Conservation (phyloP, 306 rosid genomes). For the Glycine tomentella region DNA sequence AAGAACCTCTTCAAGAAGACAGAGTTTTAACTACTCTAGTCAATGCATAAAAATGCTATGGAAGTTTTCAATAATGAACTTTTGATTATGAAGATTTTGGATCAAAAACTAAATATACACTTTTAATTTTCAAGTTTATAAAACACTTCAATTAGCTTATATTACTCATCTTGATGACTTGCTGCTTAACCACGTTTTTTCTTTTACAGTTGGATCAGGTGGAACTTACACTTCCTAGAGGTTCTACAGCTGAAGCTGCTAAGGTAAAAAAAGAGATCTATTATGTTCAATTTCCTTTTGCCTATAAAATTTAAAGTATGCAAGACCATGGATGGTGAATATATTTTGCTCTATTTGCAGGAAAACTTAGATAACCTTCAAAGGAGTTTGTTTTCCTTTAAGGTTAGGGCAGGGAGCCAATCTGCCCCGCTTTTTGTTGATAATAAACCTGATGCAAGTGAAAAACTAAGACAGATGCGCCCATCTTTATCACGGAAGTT, state of each 20-base stretch:
- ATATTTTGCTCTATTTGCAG: slow-evolving; percentile 60
- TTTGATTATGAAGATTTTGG: slow-evolving; percentile 25
- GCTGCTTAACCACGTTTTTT: slow-evolving; percentile 33
- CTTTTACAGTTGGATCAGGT: slow-evolving; percentile 66
- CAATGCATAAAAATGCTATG: slow-evolving; percentile 34
- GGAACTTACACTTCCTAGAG: slow-evolving; percentile 67
- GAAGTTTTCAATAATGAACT: slow-evolving; percentile 34
- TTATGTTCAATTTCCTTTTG: slow-evolving; percentile 35
- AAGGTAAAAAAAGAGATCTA: slow-evolving; percentile 54
- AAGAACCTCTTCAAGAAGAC: slow-evolving; percentile 40
- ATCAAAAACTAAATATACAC: slow-evolving; percentile 3
- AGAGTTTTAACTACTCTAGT: slow-evolving; percentile 22
- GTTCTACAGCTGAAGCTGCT: slow-evolving; percentile 55
- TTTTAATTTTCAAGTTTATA: slow-evolving; percentile 40
- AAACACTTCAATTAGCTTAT: slow-evolving; percentile 34
- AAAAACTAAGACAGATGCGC: slow-evolving; percentile 68
- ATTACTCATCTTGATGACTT: slow-evolving; percentile 37
- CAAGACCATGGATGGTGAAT: slow-evolving; percentile 20
- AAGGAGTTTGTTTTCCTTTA: slow-evolving; percentile 63
- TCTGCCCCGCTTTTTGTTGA: slow-evolving; percentile 93
- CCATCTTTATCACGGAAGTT: slow-evolving; percentile 82
- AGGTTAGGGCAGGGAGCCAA: slow-evolving; percentile 69
- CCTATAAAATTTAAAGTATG: slow-evolving; percentile 6
- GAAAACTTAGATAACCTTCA: slow-evolving; percentile 65
- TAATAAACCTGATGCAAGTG: slow-evolving; percentile 64